Conservation (phyloP, 345 rosid species). For the Crucihimalaya himalaica region DNA sequence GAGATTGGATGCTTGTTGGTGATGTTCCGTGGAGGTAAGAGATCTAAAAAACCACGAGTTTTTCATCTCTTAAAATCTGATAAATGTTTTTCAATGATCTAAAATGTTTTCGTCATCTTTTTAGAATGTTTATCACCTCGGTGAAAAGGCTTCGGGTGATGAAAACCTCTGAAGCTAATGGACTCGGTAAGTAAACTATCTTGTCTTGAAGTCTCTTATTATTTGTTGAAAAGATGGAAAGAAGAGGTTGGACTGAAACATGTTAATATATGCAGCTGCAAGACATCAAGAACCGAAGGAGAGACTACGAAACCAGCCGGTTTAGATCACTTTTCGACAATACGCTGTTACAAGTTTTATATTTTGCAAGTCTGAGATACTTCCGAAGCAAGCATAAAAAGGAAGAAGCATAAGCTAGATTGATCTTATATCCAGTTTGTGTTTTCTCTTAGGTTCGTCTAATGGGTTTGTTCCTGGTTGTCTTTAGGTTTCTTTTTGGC, state of each 20-base stretch:
- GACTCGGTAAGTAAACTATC: slow-evolving; percentile 58
- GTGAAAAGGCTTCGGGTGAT: slow-evolving; percentile 88
- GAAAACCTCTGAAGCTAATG: slow-evolving; percentile 85
- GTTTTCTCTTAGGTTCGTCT: slow-evolving; percentile 26
- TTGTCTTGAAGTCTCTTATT: not conserved
- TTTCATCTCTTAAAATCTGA: not conserved
- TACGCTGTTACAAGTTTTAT: slow-evolving; percentile 22
- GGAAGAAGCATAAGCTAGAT: slow-evolving; percentile 36
- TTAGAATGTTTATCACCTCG: slow-evolving; percentile 76
- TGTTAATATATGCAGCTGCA: slow-evolving; percentile 53
- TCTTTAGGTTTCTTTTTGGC: not conserved
- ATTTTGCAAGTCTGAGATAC: slow-evolving; percentile 36
- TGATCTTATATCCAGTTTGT: slow-evolving; percentile 27
- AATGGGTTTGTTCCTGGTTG: slow-evolving; percentile 5
- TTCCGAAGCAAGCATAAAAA: slow-evolving; percentile 35
- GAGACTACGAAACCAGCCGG: slow-evolving; percentile 60
- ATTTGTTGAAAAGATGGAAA: not conserved
- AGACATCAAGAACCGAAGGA: slow-evolving; percentile 60
- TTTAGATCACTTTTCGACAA: slow-evolving; percentile 36
- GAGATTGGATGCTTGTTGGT: slow-evolving; percentile 98
- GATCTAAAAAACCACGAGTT: not conserved
- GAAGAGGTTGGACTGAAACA: not conserved
- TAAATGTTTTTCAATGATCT: not conserved
- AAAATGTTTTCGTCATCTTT: not conserved
- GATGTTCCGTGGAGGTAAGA: slow-evolving; percentile 97